A percentile compares a stretch with the other conserved stretches of the same genome.
phyloP scores from a whole-genome alignment of 768 basidiomycete species.

The Kwoniella mangroviensis region DNA sequence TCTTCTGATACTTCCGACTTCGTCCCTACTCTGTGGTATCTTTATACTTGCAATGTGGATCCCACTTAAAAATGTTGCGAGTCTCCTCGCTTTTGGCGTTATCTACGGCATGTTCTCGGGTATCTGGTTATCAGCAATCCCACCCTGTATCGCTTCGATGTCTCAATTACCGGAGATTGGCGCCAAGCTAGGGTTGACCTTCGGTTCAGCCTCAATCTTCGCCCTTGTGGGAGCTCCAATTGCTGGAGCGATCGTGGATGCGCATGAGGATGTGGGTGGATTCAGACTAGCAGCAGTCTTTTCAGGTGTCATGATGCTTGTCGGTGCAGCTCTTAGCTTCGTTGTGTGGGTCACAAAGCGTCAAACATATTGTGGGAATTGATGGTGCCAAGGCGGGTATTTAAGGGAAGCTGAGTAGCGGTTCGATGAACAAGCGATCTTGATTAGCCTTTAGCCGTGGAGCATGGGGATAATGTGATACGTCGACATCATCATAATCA shows the following conservation, averaged over 20 bases:
- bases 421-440: no score
- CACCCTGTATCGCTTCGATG: constrained; percentile 3
- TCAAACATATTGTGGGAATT: background rate
- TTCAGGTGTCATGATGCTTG: background rate
- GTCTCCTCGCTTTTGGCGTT: constrained; percentile 4
- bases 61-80: background rate
- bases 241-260: constrained; percentile 5
- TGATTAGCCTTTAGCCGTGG: no score
- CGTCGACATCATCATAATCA: no score
- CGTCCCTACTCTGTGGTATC: background rate
- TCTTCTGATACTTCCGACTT: background rate
- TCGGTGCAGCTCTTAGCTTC: background rate
- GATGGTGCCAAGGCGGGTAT: background rate
- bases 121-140: background rate
- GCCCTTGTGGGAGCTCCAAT: constrained; percentile 9
- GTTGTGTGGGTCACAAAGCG: background rate
- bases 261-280: constrained; percentile 1
- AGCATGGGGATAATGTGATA: no score
- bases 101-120: constrained; percentile 8
- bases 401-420: background rate
- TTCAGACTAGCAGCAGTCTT: background rate
- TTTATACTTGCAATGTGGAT: constrained; percentile 9
- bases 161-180: constrained; percentile 7
- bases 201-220: background rate
- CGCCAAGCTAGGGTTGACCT: background rate